A percentile compares a stretch with the other conserved stretches of the same genome.
Evolutionary conservation across 345 rosid species (phyloP).

Genomic region (Durio zibethinus): DNA sequence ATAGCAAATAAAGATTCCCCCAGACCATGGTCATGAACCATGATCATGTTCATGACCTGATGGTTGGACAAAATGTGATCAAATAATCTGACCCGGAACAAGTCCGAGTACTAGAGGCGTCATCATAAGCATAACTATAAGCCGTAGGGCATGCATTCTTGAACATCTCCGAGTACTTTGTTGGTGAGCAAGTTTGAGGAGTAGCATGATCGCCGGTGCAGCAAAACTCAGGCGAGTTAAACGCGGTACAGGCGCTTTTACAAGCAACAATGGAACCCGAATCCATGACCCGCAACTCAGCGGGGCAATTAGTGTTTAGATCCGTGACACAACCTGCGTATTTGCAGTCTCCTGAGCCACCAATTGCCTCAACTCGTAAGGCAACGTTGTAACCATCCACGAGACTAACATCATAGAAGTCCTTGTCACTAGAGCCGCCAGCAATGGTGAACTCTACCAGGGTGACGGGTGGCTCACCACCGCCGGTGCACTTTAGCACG

Average conservation of each 20-base stretch:
- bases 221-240: constrained; percentile 69
- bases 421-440: constrained; percentile 35
- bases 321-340: constrained; percentile 77
- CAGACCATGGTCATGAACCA: background rate
- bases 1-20: background rate
- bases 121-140: constrained; percentile 92
- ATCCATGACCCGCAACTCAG: constrained; percentile 46
- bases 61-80: constrained; percentile 72
- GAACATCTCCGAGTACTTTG: constrained; percentile 71
- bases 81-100: constrained; percentile 70
- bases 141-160: constrained; percentile 87
- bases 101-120: constrained; percentile 74
- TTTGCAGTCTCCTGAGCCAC: constrained; percentile 69
- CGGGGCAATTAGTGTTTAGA: constrained; percentile 64
- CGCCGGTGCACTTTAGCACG: constrained; percentile 56
- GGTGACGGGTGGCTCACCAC: constrained; percentile 70
- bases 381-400: constrained; percentile 95
- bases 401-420: constrained; percentile 88
- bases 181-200: constrained; percentile 73
- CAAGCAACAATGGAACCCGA: constrained; percentile 67
- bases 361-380: constrained; percentile 56
- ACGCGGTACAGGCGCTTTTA: constrained; percentile 80
- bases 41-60: constrained; percentile 11
- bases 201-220: constrained; percentile 72
- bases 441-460: constrained; percentile 76